These are phyloP conservation scores for Heliamphora pulchella DNA, from an alignment of 179 eudicot species.

Conservation along the genomic window DNA sequence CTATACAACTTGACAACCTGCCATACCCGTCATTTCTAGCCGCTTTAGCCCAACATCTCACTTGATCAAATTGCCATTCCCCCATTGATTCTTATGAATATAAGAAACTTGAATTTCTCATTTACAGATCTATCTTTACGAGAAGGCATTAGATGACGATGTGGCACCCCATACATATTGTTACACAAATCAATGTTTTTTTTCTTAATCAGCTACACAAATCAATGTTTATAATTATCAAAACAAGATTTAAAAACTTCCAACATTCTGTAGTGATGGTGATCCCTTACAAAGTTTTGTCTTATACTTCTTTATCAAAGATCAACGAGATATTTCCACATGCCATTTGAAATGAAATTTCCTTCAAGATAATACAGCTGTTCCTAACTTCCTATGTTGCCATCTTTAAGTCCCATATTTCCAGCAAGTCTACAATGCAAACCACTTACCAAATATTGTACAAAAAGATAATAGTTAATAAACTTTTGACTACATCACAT, in stretches of 20 bases:
- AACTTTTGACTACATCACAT: neutral
- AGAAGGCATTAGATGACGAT: too few relatives aligned
- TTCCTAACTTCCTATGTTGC: too few relatives aligned
- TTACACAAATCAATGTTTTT: neutral
- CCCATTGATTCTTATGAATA: too few relatives aligned
- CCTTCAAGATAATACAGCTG: neutral
- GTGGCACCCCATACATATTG: neutral
- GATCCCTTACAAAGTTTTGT: neutral
- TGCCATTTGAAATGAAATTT: neutral
- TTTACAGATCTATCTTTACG: too few relatives aligned
- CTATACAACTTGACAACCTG: neutral
- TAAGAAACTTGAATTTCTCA: too few relatives aligned
- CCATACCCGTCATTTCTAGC: neutral
- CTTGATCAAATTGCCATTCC: too few relatives aligned
- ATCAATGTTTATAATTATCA: neutral
- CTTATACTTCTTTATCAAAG: neutral
- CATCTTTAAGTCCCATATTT: neutral
- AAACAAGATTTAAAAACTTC: neutral
- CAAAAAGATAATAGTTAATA: neutral
- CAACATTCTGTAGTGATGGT: neutral
- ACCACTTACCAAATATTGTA: too few relatives aligned
- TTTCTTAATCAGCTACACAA: neutral
- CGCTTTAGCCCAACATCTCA: neutral
- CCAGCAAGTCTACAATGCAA: neutral
- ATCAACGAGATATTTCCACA: neutral